Evolutionary conservation across 2,329 filamentous ascomycete genomes (phyloP).

Genomic region (Verticillium longisporum): DNA sequence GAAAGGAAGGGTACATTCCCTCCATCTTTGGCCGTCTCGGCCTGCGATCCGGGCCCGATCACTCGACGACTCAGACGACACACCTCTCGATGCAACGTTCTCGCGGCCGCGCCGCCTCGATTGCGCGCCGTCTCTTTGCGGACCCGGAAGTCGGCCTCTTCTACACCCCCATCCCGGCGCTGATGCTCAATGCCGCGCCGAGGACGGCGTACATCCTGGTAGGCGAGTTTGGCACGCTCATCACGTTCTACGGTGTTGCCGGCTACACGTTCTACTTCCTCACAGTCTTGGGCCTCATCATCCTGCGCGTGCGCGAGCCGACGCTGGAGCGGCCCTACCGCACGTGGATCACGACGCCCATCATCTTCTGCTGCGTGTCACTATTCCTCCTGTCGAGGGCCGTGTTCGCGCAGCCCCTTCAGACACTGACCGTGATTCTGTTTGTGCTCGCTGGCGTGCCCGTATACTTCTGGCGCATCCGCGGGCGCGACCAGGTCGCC

Average conservation of each 20-base stretch:
- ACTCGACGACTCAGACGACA: constrained; percentile 37
- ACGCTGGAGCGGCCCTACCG: constrained; percentile 83
- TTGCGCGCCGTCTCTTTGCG: constrained; percentile 57
- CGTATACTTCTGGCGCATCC: constrained; percentile 83
- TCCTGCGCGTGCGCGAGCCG: constrained; percentile 82
- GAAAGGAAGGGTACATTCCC: constrained; percentile 91
- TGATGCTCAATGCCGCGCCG: constrained; percentile 70
- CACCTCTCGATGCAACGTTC: constrained; percentile 39
- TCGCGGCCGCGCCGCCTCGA: constrained; percentile 51
- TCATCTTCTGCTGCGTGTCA: constrained; percentile 97
- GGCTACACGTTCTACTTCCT: constrained; percentile 97
- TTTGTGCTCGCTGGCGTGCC: constrained; percentile 82
- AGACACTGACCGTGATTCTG: constrained; percentile 78
- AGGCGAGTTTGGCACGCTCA: constrained; percentile 83
- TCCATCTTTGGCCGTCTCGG: constrained; percentile 78
- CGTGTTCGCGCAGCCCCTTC: constrained; percentile 82
- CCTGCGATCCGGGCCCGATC: constrained; percentile 39
- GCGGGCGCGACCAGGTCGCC: constrained; percentile 49
- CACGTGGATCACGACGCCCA: constrained; percentile 94
- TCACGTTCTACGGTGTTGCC: constrained; percentile 96
- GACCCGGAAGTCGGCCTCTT: constrained; percentile 77
- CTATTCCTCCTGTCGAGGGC: constrained; percentile 84
- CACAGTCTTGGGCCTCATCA: constrained; percentile 86
- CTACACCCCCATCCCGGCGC: constrained; percentile 89
- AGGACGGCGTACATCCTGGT: constrained; percentile 74